Conservation (phyloP, 495 filamentous ascomycete species). For the Penicillium silybi region DNA sequence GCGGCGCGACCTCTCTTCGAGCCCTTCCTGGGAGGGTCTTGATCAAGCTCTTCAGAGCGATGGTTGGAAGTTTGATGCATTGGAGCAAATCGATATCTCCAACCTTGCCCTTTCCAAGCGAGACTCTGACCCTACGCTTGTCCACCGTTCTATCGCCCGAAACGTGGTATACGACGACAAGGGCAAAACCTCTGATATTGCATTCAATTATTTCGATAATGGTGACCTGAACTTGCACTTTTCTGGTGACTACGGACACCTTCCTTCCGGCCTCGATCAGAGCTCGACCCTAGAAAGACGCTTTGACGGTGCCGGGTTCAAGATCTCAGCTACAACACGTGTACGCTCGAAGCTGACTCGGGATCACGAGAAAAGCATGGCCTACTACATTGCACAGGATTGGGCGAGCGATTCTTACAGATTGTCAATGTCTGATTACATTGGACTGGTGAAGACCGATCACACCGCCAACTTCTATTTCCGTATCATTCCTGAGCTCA, state of each 20-base stretch:
- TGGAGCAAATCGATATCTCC: not conserved
- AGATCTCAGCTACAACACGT: slow-evolving; percentile 3
- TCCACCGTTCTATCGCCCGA: not conserved
- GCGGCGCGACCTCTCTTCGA: too few relatives aligned
- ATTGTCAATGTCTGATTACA: slow-evolving; percentile 3
- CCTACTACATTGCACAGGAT: slow-evolving; percentile 1
- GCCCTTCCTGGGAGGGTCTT: too few relatives aligned
- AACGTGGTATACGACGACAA: not conserved
- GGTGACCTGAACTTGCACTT: not conserved
- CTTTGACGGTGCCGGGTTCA: slow-evolving; percentile 6
- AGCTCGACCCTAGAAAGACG: slow-evolving; percentile 1
- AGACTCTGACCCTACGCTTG: not conserved
- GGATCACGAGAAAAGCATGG: slow-evolving; percentile 1
- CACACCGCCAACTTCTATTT: slow-evolving; percentile 10
- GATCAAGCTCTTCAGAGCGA: too few relatives aligned
- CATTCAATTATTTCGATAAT: slow-evolving; percentile 1
- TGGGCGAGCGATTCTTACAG: slow-evolving; percentile 1
- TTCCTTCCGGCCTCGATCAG: not conserved
- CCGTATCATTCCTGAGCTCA: slow-evolving; percentile 7
- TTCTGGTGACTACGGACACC: not conserved
- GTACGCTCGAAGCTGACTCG: not conserved
- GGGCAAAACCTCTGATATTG: not conserved
- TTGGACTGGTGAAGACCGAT: slow-evolving; percentile 6
- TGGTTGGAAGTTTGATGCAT: too few relatives aligned
- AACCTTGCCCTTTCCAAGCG: not conserved